These are phyloP conservation scores for Lactuca saligna DNA, from an alignment of 129 eudicot species.

Conservation along the genomic window DNA sequence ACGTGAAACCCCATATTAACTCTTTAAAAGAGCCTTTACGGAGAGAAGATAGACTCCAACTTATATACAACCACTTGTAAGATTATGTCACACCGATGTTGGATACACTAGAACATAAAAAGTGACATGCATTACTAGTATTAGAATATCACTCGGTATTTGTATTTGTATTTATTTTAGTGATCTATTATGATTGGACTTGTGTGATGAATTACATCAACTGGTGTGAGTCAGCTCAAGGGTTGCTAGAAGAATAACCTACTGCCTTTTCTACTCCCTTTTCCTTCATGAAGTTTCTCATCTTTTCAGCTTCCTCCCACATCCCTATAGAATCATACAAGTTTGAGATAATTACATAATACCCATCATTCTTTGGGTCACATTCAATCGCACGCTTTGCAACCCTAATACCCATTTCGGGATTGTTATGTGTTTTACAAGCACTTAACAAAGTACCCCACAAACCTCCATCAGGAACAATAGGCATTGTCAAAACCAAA, in stretches of 20 bases:
- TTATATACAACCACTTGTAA: too few species aligned
- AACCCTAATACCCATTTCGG: conserved; percentile 65
- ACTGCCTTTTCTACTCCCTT: conserved; percentile 56
- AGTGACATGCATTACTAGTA: too few species aligned
- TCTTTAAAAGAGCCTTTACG: too few species aligned
- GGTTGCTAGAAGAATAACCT: conserved; percentile 32
- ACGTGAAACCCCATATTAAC: too few species aligned
- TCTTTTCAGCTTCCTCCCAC: conserved; percentile 67
- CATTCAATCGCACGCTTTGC: conserved; percentile 67
- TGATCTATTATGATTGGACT: background rate
- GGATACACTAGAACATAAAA: too few species aligned
- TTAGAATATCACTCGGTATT: too few species aligned
- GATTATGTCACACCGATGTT: too few species aligned
- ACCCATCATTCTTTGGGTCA: conserved; percentile 92
- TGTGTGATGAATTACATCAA: conserved; percentile 34
- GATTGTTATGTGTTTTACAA: conserved; percentile 69
- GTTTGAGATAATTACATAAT: conserved; percentile 52
- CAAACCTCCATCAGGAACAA: conserved; percentile 75
- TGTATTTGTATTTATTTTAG: too few species aligned
- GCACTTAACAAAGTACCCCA: conserved; percentile 89
- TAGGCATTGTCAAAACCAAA: conserved; percentile 65
- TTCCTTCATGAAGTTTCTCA: conserved; percentile 56
- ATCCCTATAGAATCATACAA: conserved; percentile 66
- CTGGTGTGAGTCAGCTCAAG: background rate
- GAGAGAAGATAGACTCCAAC: too few species aligned